Base-by-base conservation (phyloP, 352 stramenopile genomes). In the Phytopythium boreale region DNA sequence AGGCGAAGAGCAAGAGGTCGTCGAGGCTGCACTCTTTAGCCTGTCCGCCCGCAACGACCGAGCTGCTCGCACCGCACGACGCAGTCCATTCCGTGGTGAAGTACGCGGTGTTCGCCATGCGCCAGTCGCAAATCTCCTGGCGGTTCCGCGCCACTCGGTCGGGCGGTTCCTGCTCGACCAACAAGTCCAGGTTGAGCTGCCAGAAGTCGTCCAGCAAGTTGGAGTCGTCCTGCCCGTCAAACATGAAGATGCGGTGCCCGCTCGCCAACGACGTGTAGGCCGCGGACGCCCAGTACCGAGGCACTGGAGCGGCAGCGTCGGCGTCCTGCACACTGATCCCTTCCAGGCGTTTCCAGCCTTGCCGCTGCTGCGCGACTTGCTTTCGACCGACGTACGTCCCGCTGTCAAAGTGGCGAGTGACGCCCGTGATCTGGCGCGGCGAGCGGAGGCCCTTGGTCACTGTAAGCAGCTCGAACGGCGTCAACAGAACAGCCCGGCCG, bases 201-300 rank as follows among this genome's bases (percentile, higher is more conserved):
- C 82, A 91, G 19, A 89, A 70, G 67, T 93, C 84, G 20, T 75
- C 61, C 11, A 90, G 50, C 47, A 90, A 59, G 17, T 68, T 66
- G 8, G 80, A 88, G 53, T 91, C 78, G 63, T 93, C 84, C 59
- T 93, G 78, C 2, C 82, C 84, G n/a, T 80, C 84, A 59, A 88
- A 91, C 11, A 90, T 41, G 39, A 76, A 86, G n/a, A 79, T 44
- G 19, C 62, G 62, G 20, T 79, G 70, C 1, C 58, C 53, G 14
- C 43, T 49, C 1, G 59, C 58, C 11, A 46, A 61, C 26, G 68
- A 56, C n/a, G 50, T 66, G 20, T 37, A 29, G 9, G 59, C 37
- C 27, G 64, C 63, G 15, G 49, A 19, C 24, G 66, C 69, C 75
- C 76, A 88, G 59, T 89, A 90, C 1, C 82, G 66, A 0, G 70